Percentiles rank a stretch among this genome's conserved stretches.
phyloP scores from a whole-genome alignment of 768 basidiomycete genomes.

The Suillus subluteus region DNA sequence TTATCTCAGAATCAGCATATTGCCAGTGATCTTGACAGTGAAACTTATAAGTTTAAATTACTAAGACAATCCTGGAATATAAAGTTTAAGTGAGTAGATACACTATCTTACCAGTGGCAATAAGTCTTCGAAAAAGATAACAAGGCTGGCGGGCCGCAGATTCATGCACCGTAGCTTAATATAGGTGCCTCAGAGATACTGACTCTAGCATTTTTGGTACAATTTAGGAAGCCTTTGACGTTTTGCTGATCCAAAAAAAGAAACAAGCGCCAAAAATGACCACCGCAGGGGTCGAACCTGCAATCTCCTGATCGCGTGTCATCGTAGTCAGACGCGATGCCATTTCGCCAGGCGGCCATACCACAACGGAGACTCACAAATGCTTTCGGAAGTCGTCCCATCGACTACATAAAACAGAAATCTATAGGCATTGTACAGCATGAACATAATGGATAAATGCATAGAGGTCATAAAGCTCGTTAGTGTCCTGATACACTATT shows the following conservation, averaged over 20 bases:
- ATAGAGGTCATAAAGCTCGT: background rate
- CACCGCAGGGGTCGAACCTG: slow-evolving; percentile 46
- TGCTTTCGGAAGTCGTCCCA: background rate
- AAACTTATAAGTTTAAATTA: background rate
- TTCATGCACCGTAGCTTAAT: background rate
- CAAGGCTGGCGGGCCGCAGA: background rate
- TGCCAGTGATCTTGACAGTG: background rate
- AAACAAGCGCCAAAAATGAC: slow-evolving; percentile 24
- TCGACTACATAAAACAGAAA: background rate
- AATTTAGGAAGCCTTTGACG: too few species aligned
- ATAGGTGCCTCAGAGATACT: background rate
- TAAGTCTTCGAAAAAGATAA: background rate
- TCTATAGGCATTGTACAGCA: background rate
- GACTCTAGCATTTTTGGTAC: too few species aligned
- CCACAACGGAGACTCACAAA: fast-evolving
- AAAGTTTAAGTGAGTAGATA: background rate
- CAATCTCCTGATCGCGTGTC: slow-evolving; percentile 37
- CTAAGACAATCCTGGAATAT: background rate
- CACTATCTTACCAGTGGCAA: background rate
- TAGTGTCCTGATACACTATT: background rate
- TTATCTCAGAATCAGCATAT: background rate
- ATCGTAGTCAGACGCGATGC: slow-evolving; percentile 93
- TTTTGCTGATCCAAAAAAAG: too few species aligned
- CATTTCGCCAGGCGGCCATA: slow-evolving; percentile 87
- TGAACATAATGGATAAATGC: background rate